Percentiles rank a stretch among this genome's conserved stretches.
phyloP scores from a whole-genome alignment of 352 stramenopile species.

The Pythium chondricola region DNA sequence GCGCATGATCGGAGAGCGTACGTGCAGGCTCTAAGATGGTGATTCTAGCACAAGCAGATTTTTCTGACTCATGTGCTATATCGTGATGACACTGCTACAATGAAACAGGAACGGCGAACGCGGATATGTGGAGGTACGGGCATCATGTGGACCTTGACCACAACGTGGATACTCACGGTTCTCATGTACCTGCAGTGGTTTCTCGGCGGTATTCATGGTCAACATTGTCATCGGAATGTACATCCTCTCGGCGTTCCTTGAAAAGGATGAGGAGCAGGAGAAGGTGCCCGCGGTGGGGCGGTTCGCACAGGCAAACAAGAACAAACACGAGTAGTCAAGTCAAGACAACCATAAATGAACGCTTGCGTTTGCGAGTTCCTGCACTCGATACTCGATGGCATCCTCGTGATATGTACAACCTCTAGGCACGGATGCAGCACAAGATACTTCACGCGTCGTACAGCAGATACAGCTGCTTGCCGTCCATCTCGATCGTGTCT shows the following conservation, averaged over 20 bases:
- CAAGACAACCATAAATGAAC: too few relatives aligned
- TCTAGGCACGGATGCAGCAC: too few relatives aligned
- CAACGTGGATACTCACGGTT: too few relatives aligned
- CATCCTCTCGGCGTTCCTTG: constrained; percentile 62
- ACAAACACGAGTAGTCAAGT: constrained; percentile 20
- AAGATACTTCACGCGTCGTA: constrained; percentile 20
- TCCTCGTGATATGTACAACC: neutral
- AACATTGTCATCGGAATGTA: constrained; percentile 79
- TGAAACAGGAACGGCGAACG: constrained; percentile 33
- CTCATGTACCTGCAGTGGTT: constrained; percentile 35
- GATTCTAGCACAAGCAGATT: neutral
- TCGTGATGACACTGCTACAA: neutral
- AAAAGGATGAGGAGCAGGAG: constrained; percentile 43
- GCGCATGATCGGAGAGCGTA: constrained; percentile 28
- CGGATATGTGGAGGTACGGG: constrained; percentile 62
- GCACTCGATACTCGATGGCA: neutral
- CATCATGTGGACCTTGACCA: too few relatives aligned
- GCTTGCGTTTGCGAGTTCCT: neutral
- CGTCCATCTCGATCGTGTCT: constrained; percentile 9
- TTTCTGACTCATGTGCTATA: too few relatives aligned
- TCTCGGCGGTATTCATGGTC: constrained; percentile 59
- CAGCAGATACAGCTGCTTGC: constrained; percentile 15
- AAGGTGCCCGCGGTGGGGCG: constrained; percentile 45
- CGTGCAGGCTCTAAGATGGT: constrained; percentile 18
- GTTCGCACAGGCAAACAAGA: constrained; percentile 44